These are phyloP conservation scores for Fagus sylvatica DNA, from an alignment of 306 rosid genomes.

Conservation along the genomic window DNA sequence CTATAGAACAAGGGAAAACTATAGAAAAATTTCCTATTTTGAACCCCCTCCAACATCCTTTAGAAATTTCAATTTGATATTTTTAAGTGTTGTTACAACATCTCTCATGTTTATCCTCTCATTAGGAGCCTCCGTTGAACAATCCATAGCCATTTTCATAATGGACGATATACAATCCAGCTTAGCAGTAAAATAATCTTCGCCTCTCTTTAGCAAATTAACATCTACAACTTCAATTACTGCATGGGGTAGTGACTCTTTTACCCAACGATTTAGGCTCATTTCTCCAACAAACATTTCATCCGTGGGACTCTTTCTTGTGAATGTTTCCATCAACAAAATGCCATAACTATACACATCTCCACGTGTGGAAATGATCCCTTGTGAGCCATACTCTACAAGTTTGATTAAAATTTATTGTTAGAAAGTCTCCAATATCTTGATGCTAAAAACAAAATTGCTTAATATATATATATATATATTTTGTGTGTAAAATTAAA, in stretches of 20 bases:
- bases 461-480: no score
- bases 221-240: slow-evolving; percentile 2
- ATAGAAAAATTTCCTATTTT: background rate
- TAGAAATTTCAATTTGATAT: background rate
- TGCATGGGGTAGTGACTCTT: no score
- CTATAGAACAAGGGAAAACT: no score
- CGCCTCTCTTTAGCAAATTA: background rate
- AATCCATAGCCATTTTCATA: slow-evolving; percentile 8
- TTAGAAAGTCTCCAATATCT: no score
- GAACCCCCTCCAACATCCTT: background rate
- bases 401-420: background rate
- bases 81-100: background rate
- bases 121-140: background rate
- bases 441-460: no score
- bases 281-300: slow-evolving; percentile 16
- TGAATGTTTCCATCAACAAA: slow-evolving; percentile 25
- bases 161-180: background rate
- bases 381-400: slow-evolving; percentile 12
- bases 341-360: slow-evolving; percentile 16
- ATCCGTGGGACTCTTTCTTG: slow-evolving; percentile 12
- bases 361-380: background rate
- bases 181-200: no score
- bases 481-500: no score
- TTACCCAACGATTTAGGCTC: slow-evolving; percentile 15
- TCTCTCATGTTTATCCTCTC: slow-evolving; percentile 4